Base-by-base conservation (phyloP, 176 grass and related monocot species). In the Rhynchospora breviuscula region DNA sequence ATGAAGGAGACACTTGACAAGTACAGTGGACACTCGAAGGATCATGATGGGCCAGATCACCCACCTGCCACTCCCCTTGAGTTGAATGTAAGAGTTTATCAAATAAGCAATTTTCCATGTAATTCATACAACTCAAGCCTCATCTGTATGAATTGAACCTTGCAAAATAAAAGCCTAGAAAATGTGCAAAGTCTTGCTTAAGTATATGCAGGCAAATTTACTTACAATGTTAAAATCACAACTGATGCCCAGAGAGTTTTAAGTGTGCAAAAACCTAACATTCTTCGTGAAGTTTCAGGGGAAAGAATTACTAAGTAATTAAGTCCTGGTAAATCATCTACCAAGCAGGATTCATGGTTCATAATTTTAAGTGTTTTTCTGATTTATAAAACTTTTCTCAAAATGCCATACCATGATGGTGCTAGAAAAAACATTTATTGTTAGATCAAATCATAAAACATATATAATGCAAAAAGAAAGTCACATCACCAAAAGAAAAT, bases 1-100 rank as follows among this genome's bases (percentile, higher is more conserved):
- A 92, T 94, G 91, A 90, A 93, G 21, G 86, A 85, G 48, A 87
- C 91, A 83, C 75, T 97, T 71, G 89, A 92, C 81, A 97, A 92
- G 88, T 91, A 92, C 17, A 86, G 57, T 67, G 85, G 83, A 54
- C 89, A 94, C 78, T 91, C 94, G 8, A 97, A 90, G 82, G 90
- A 94, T 79, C 85, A 88, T 67, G 85, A 86, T 67, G 89, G 90
- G 80, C 58, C 91, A 73, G 73, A 90, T 44, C 81, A 88, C 59
- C 69, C 25, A 15, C 25, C 35, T 53, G 61, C 80, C 19, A 71
- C 89, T 72, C 22, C 86, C 40, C 62, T 97, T 88, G 91, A 94
- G 81, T 87, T 97, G 86, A 97, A 97, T 87, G 94, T 97, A 94
- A 91, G 91, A 78, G 11, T 81, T 54, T 15, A 11, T 17, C 52